phyloP scores from a whole-genome alignment of 768 basidiomycete genomes.

The Leucocoprinus birnbaumii region DNA sequence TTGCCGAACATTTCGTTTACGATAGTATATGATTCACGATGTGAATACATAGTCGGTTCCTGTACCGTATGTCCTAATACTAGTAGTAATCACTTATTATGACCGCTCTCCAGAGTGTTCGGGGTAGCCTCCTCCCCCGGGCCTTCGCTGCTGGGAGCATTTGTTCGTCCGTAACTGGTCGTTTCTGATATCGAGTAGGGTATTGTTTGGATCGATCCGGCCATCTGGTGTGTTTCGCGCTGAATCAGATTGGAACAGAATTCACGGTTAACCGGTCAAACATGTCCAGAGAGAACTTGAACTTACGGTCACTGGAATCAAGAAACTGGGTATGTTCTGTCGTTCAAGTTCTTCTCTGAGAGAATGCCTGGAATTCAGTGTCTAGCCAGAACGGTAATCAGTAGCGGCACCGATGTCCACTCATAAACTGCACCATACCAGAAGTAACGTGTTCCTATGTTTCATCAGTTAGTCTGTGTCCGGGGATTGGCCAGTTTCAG shows the following conservation, averaged over 20 bases:
- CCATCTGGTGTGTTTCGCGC: neutral
- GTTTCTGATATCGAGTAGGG: neutral
- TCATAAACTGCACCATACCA: slow-evolving; percentile 12
- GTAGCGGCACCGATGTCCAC: neutral
- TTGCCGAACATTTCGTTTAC: too few species aligned
- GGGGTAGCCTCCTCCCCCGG: too few species aligned
- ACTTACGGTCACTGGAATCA: slow-evolving; percentile 5
- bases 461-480: neutral
- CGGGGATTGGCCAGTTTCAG: too few species aligned
- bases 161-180: neutral
- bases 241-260: too few species aligned
- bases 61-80: too few species aligned
- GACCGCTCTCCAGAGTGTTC: too few species aligned
- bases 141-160: too few species aligned
- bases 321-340: slow-evolving; percentile 18
- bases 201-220: neutral
- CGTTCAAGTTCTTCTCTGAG: slow-evolving; percentile 21
- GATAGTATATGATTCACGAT: too few species aligned
- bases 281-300: neutral
- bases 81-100: too few species aligned
- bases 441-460: slow-evolving; percentile 23
- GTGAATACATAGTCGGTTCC: too few species aligned
- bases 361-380: slow-evolving; percentile 22
- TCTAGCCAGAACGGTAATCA: slow-evolving; percentile 20
- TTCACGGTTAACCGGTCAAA: too few species aligned